These are phyloP conservation scores for Magnolia changhungtana DNA, from an alignment of 164 flowering plant genomes.

Conservation along the genomic window DNA sequence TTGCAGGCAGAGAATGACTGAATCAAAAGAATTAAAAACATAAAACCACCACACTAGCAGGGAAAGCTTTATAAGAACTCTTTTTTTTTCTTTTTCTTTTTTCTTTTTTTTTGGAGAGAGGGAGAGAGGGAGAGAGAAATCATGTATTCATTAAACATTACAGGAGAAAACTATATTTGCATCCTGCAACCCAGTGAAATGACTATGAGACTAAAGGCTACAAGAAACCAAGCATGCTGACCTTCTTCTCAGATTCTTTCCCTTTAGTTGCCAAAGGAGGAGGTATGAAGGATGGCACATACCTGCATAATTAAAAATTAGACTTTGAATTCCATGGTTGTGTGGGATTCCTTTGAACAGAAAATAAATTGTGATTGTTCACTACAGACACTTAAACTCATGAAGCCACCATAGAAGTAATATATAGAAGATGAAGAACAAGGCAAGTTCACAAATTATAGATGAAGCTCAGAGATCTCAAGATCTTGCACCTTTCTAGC, in stretches of 20 bases:
- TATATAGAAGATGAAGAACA: not conserved
- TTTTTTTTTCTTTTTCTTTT: too few species aligned
- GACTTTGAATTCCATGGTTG: not conserved
- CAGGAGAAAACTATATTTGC: not conserved
- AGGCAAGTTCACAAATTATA: too few species aligned
- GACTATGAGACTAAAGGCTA: not conserved
- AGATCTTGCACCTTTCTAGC: too few species aligned
- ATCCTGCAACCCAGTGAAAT: not conserved
- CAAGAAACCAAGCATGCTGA: conserved; percentile 16
- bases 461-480: too few species aligned
- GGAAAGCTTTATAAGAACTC: too few species aligned
- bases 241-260: conserved; percentile 82
- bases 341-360: not conserved
- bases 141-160: too few species aligned
- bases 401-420: not conserved
- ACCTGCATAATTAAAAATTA: conserved; percentile 48
- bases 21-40: too few species aligned
- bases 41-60: too few species aligned
- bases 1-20: too few species aligned
- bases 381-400: not conserved
- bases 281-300: conserved; percentile 95
- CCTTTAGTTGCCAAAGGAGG: conserved; percentile 87
- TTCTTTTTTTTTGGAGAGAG: too few species aligned
- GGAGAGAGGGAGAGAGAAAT: too few species aligned
- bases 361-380: too few species aligned